phyloP scores from a whole-genome alignment of 176 grass and related monocot genomes.

The Paspalum vaginatum region DNA sequence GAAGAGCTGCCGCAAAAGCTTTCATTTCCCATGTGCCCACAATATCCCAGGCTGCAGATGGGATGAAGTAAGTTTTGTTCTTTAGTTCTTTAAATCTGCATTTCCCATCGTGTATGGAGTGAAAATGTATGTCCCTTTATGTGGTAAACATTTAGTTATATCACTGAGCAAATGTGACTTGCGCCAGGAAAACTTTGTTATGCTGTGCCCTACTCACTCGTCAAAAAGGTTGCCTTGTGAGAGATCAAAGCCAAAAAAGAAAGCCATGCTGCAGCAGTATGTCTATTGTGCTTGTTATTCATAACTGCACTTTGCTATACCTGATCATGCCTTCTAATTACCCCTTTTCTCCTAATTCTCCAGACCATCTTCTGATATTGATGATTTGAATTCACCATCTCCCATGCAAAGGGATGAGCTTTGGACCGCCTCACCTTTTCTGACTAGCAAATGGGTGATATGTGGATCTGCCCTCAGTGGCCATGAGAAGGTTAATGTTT shows the following conservation, averaged over 20 bases:
- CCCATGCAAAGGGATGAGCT: slow-evolving; percentile 48
- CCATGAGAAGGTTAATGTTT: slow-evolving; percentile 63
- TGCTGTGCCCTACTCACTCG: slow-evolving; percentile 82
- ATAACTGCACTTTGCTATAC: slow-evolving; percentile 24
- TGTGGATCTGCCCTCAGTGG: slow-evolving; percentile 76
- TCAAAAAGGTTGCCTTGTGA: slow-evolving; percentile 88
- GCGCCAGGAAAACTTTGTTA: slow-evolving; percentile 80
- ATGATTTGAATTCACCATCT: slow-evolving; percentile 49
- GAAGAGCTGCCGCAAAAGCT: slow-evolving; percentile 91
- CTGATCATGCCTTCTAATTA: slow-evolving; percentile 14
- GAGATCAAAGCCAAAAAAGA: slow-evolving; percentile 63
- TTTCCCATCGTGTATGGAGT: neutral
- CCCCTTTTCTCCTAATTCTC: slow-evolving; percentile 22
- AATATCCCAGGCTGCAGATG: slow-evolving; percentile 71
- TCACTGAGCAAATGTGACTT: slow-evolving; percentile 12
- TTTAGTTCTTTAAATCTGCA: neutral
- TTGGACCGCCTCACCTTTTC: slow-evolving; percentile 53
- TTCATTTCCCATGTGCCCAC: slow-evolving; percentile 85
- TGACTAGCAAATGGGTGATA: slow-evolving; percentile 74
- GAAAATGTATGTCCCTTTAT: slow-evolving; percentile 7
- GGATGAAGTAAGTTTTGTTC: slow-evolving; percentile 59
- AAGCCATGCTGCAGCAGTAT: slow-evolving; percentile 47
- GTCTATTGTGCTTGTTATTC: slow-evolving; percentile 29
- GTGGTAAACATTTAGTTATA: neutral
- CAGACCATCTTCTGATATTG: slow-evolving; percentile 51